Conservation (phyloP, 768 basidiomycete species). For the Amanita jacksonii region DNA sequence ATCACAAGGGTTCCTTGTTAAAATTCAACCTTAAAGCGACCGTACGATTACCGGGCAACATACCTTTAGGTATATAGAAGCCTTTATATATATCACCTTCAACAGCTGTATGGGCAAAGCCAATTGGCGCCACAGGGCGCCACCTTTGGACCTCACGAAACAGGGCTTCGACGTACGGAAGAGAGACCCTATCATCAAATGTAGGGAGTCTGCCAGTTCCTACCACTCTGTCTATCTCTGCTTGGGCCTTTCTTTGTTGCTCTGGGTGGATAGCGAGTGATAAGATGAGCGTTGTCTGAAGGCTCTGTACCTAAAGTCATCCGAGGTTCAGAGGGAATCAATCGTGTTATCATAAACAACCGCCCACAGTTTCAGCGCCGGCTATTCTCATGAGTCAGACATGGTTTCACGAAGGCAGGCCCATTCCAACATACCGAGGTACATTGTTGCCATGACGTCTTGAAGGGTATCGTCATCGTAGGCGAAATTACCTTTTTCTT, state of each 20-base stretch:
- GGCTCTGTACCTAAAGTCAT: no score
- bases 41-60: background rate
- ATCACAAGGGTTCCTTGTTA: background rate
- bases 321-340: no score
- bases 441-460: no score
- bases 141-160: slow-evolving; percentile 4
- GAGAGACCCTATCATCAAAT: background rate
- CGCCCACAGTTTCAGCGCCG: no score
- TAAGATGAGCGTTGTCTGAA: slow-evolving; percentile 4
- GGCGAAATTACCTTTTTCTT: no score
- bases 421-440: no score
- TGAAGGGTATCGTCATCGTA: no score
- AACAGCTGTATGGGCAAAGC: background rate
- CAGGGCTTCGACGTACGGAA: slow-evolving; percentile 8
- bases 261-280: slow-evolving; percentile 7
- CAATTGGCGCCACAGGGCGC: slow-evolving; percentile 1
- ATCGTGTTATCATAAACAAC: no score
- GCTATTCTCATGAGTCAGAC: background rate
- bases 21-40: no score
- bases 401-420: background rate
- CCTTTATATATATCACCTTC: slow-evolving; percentile 1
- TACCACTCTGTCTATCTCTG: slow-evolving; percentile 10
- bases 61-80: background rate
- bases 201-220: slow-evolving; percentile 7
- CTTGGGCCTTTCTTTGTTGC: slow-evolving; percentile 7